phyloP scores from a whole-genome alignment of 2,329 filamentous ascomycete genomes.

The Geoglossum cookeanum region DNA sequence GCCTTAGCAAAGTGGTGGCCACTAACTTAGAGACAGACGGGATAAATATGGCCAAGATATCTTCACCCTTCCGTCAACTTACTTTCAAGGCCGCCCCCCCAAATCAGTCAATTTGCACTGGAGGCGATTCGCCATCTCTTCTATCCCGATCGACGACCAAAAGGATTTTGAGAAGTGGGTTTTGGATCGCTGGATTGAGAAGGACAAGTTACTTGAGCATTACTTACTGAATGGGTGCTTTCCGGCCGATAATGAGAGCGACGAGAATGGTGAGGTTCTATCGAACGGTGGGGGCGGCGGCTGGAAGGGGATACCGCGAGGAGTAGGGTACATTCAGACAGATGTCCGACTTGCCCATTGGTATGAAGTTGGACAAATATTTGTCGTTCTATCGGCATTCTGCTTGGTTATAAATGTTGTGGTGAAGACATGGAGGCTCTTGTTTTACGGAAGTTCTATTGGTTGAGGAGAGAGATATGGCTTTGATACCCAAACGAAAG shows the following conservation, averaged over 20 bases:
- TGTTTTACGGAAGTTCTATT: slow-evolving; percentile 6
- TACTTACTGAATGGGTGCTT: slow-evolving; percentile 59
- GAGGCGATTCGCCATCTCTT: slow-evolving; percentile 61
- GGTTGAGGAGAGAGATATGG: not conserved
- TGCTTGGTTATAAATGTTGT: slow-evolving; percentile 16
- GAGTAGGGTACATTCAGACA: slow-evolving; percentile 34
- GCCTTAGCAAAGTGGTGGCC: not conserved
- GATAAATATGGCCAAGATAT: slow-evolving; percentile 71
- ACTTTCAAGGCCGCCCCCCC: slow-evolving; percentile 71
- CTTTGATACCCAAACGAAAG: not conserved
- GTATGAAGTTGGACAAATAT: slow-evolving; percentile 30
- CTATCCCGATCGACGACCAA: slow-evolving; percentile 61
- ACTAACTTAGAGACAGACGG: slow-evolving; percentile 13
- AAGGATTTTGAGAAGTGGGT: slow-evolving; percentile 72
- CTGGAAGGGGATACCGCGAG: slow-evolving; percentile 16
- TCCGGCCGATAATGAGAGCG: slow-evolving; percentile 39
- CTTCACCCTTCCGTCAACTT: slow-evolving; percentile 73
- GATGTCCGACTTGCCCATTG: slow-evolving; percentile 34
- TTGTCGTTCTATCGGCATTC: slow-evolving; percentile 19
- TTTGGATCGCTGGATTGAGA: slow-evolving; percentile 72
- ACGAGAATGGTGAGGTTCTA: not conserved
- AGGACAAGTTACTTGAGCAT: slow-evolving; percentile 72
- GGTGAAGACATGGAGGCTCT: slow-evolving; percentile 14
- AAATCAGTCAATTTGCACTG: slow-evolving; percentile 96
- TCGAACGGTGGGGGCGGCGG: slow-evolving; percentile 5